phyloP scores from a whole-genome alignment of 768 basidiomycete genomes.

The Trametes elegans region DNA sequence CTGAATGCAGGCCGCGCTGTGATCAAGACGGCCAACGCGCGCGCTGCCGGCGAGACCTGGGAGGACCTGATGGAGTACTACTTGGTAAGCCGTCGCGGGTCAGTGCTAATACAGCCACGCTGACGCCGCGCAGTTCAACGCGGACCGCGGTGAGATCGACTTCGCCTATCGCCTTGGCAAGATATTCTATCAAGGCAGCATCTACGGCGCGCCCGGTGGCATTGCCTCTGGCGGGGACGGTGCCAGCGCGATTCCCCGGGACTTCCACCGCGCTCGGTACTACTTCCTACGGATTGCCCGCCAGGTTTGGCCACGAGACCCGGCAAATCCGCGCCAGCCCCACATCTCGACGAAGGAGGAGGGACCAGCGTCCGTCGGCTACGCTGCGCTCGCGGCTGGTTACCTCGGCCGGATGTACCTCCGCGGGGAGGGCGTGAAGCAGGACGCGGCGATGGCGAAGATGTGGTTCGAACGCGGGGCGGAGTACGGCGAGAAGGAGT shows the following conservation, averaged over 20 bases:
- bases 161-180: constrained; percentile 93
- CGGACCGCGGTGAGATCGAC: constrained; percentile 85
- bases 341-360: constrained; percentile 26
- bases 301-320: constrained; percentile 85
- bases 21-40: constrained; percentile 79
- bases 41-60: constrained; percentile 91
- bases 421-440: constrained; percentile 86
- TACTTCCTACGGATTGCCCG: constrained; percentile 88
- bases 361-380: constrained; percentile 36
- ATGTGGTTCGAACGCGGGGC: constrained; percentile 94
- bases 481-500: constrained; percentile 80
- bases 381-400: constrained; percentile 77
- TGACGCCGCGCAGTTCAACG: constrained; percentile 69
- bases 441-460: constrained; percentile 72
- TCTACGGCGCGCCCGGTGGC: constrained; percentile 78
- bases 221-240: constrained; percentile 87
- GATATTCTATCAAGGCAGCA: constrained; percentile 94
- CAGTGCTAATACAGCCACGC: not conserved
- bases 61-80: constrained; percentile 92
- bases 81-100: constrained; percentile 46
- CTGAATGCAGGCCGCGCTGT: constrained; percentile 67
- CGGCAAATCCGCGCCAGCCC: constrained; percentile 47
- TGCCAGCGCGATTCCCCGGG: constrained; percentile 84
- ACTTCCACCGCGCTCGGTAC: constrained; percentile 69
- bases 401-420: constrained; percentile 94